Evolutionary conservation across 768 basidiomycete genomes (phyloP), one percentile per base, ranked within the genome.

Genomic region (Tulasnella sp.): DNA sequence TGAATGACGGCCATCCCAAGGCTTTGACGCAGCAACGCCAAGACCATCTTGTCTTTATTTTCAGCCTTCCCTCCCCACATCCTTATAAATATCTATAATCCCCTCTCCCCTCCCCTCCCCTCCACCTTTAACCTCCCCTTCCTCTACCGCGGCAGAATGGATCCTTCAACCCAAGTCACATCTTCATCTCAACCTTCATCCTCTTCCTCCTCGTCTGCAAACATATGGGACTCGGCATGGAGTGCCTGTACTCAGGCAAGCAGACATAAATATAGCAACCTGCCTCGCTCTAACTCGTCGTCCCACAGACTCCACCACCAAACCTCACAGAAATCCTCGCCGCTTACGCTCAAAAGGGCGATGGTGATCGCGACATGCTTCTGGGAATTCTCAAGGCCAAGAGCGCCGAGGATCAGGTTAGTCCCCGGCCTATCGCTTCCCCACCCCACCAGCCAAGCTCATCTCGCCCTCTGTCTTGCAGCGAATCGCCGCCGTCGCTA

Each of bases 381-480:
- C 84, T 96, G 40, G 87, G 92, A 75, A 91, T 97, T 86, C 83
- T 97, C 66, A 93, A 90, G 74, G 94, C 94, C 77, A 97, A 97
- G 83, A 86, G 88, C 62, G 90, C 95, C 14, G 95, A 97, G 79
- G 95, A 97, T 78, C 91, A 96, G 86, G 93, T 92, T 75, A 47
- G 86, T 77, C 29, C 62, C n/a, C n/a, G n/a, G n/a, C n/a, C 41
- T 11, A 40, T 63, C 32, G 37, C 19, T 34, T 59, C 11, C 29
- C 42, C 6, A 19, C 22, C 66, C 5, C 5, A 26, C 2, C 34
- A 11, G 35, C 1, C 34, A 11, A 1, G 34, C 39, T 68, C 41
- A 39, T 26, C 17, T 68, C 37, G 22, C 36, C 19, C 63, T 26
- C 32, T 19, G 36, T 32, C 44, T 47, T 34, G 17, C 39, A 92